Percentiles rank a stretch among this genome's conserved stretches.
Evolutionary conservation across 768 basidiomycete species (phyloP).

Genomic region (Omphalotus guepiniiformis): DNA sequence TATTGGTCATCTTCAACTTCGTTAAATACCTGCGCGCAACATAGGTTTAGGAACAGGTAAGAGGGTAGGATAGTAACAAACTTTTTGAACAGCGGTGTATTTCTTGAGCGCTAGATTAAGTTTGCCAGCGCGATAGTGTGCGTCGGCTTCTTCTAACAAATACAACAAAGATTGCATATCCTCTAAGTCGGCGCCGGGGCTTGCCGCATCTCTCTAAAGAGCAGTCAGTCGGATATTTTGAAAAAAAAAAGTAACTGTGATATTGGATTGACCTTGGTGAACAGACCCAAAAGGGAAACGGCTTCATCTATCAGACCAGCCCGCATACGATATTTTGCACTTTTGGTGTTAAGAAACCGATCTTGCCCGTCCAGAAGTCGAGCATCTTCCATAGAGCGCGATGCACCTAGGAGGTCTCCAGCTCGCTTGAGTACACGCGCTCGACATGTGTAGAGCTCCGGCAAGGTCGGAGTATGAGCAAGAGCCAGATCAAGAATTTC

Average conservation of each 20-base stretch:
- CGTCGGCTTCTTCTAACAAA: slow-evolving; percentile 75
- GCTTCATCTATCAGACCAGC: slow-evolving; percentile 81
- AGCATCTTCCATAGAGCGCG: slow-evolving; percentile 74
- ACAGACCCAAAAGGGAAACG: slow-evolving; percentile 68
- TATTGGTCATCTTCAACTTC: slow-evolving; percentile 94
- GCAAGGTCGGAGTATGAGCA: slow-evolving; percentile 87
- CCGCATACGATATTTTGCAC: slow-evolving; percentile 84
- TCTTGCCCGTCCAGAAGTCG: slow-evolving; percentile 89
- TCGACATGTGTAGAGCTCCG: slow-evolving; percentile 80
- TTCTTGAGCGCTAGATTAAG: slow-evolving; percentile 80
- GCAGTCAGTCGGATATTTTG: not conserved
- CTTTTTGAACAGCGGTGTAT: slow-evolving; percentile 73
- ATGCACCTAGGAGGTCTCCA: slow-evolving; percentile 76
- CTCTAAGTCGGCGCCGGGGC: slow-evolving; percentile 76
- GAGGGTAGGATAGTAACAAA: slow-evolving; percentile 24
- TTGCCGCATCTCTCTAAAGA: slow-evolving; percentile 75
- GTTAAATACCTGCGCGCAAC: slow-evolving; percentile 67
- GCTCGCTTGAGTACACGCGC: slow-evolving; percentile 84
- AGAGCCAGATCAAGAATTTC: slow-evolving; percentile 62
- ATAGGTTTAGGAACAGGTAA: not conserved
- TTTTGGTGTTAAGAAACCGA: slow-evolving; percentile 90
- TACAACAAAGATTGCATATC: slow-evolving; percentile 96
- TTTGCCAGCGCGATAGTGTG: slow-evolving; percentile 60
- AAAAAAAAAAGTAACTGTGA: not conserved
- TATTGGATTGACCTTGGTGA: slow-evolving; percentile 72